phyloP scores from a whole-genome alignment of 106 monocot species.

The Agapanthus africanus region DNA sequence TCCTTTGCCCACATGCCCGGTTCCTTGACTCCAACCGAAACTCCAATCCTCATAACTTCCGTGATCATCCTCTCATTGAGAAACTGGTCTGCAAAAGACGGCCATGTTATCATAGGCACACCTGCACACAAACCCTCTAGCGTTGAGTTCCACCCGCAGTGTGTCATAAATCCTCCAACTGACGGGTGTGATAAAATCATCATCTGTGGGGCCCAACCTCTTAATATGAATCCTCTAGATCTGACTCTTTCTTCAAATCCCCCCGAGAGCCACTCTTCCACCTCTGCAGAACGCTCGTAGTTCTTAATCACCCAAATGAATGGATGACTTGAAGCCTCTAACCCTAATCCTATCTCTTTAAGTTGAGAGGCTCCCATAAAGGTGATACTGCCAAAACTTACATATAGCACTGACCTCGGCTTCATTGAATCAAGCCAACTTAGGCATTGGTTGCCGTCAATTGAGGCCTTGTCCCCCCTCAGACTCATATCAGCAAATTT shows the following conservation, averaged over 20 bases:
- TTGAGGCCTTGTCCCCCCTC: constrained; percentile 32
- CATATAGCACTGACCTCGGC: constrained; percentile 35
- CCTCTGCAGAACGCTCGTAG: constrained; percentile 2
- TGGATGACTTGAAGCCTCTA: constrained; percentile 34
- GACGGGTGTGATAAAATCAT: not conserved
- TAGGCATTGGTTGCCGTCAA: constrained; percentile 12
- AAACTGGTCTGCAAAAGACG: not conserved
- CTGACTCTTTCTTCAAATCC: constrained; percentile 40
- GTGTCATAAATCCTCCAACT: not conserved
- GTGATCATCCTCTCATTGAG: not conserved
- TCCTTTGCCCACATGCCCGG: constrained; percentile 3
- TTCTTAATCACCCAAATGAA: constrained; percentile 62
- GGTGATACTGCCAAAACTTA: constrained; percentile 43
- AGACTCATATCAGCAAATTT: constrained; percentile 3
- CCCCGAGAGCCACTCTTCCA: constrained; percentile 29
- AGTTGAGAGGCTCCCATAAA: constrained; percentile 18
- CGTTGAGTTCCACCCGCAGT: constrained; percentile 10
- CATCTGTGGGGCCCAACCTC: constrained; percentile 60
- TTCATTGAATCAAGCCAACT: constrained; percentile 37
- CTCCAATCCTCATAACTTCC: not conserved
- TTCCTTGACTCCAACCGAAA: constrained; percentile 12
- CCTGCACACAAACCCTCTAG: not conserved
- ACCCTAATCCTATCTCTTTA: constrained; percentile 45
- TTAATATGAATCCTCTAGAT: constrained; percentile 24
- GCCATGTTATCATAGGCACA: constrained; percentile 7